phyloP scores from a whole-genome alignment of 2,329 filamentous ascomycete species.

The Daldinia eschscholtzii region DNA sequence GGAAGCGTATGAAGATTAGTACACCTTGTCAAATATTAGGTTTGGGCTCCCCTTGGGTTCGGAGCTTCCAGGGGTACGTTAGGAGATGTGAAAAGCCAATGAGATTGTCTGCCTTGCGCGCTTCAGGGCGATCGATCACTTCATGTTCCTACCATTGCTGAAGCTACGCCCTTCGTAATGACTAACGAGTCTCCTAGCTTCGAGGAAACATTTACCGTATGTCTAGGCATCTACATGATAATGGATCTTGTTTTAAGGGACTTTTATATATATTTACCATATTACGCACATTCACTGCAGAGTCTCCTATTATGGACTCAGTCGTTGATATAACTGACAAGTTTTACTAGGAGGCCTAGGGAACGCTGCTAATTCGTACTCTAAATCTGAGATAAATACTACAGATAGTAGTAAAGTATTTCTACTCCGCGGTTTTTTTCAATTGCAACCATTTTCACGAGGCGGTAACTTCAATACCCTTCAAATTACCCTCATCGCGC shows the following conservation, averaged over 20 bases:
- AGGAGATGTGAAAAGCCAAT: not conserved
- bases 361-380: not conserved
- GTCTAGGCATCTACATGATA: not conserved
- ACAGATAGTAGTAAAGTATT: not conserved
- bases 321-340: slow-evolving; percentile 1
- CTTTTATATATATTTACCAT: not conserved
- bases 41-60: not conserved
- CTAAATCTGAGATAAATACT: not conserved
- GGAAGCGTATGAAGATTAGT: slow-evolving; percentile 58
- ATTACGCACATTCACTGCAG: not conserved
- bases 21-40: not conserved
- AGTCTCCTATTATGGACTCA: not conserved
- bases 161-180: not conserved
- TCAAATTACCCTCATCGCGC: slow-evolving; percentile 51
- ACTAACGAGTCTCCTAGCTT: not conserved
- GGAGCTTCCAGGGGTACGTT: not conserved
- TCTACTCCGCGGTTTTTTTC: not conserved
- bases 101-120: not conserved
- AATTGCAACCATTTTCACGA: slow-evolving; percentile 17
- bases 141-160: not conserved
- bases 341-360: not conserved
- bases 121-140: not conserved
- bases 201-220: not conserved
- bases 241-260: not conserved
- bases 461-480: slow-evolving; percentile 40